Percentiles rank a stretch among this genome's conserved stretches.
Evolutionary conservation across 139 green algal species (phyloP).

Genomic region (Chlamydomonas sp.): DNA sequence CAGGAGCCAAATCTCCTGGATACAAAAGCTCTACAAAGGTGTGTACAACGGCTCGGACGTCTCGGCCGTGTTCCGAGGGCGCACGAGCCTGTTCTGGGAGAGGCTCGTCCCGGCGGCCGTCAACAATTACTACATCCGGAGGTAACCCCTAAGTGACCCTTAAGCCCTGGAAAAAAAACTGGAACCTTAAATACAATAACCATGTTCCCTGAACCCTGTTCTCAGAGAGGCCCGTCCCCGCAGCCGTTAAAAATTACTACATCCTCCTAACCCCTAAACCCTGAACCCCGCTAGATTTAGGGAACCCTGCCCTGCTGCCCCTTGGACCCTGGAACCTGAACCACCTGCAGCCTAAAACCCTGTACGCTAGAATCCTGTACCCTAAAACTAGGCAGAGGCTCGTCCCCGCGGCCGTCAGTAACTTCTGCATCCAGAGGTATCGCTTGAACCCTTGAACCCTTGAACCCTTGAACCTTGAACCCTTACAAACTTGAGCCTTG

Average conservation of each 20-base stretch:
- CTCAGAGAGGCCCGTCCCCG: not conserved
- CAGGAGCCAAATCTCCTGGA: conserved; percentile 21
- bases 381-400: conserved; percentile 29
- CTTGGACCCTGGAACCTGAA: too few species aligned
- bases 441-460: too few species aligned
- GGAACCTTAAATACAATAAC: too few species aligned
- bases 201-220: not conserved
- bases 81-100: conserved; percentile 35
- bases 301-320: too few species aligned
- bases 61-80: not conserved
- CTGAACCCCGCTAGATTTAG: too few species aligned
- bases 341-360: too few species aligned
- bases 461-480: too few species aligned
- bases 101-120: conserved; percentile 28
- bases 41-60: conserved; percentile 21
- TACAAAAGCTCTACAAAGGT: conserved; percentile 38
- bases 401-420: conserved; percentile 27
- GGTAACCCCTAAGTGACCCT: too few species aligned
- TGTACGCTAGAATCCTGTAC: too few species aligned
- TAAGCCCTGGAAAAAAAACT: too few species aligned
- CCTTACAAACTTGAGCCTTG: too few species aligned
- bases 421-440: conserved; percentile 36
- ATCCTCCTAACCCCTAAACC: too few species aligned
- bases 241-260: not conserved
- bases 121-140: conserved; percentile 43